These are phyloP conservation scores for Psilocybe cyanescens DNA, from an alignment of 768 basidiomycete species.

Conservation along the genomic window DNA sequence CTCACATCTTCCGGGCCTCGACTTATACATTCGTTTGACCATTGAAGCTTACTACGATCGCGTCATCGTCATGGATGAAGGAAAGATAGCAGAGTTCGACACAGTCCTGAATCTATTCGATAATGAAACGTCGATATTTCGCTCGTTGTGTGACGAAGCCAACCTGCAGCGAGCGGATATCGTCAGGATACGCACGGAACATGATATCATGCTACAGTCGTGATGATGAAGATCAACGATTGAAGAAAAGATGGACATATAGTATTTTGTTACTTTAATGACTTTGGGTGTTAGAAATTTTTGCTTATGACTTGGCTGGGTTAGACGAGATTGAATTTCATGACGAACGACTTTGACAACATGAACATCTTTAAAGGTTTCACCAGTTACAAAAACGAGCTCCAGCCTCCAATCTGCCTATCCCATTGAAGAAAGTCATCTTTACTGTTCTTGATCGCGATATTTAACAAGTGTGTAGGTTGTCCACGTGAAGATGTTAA, in stretches of 20 bases:
- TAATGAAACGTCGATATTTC: slow-evolving; percentile 66
- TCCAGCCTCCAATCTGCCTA: too few species aligned
- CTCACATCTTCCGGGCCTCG: too few species aligned
- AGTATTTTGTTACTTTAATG: background rate
- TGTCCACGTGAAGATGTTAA: too few species aligned
- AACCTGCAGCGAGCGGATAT: slow-evolving; percentile 61
- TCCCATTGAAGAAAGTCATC: too few species aligned
- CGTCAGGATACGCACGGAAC: slow-evolving; percentile 48
- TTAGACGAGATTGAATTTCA: too few species aligned
- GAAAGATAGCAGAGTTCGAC: slow-evolving; percentile 73
- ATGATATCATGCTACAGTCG: slow-evolving; percentile 21
- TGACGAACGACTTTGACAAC: too few species aligned
- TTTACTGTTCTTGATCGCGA: too few species aligned
- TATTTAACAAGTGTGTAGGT: too few species aligned
- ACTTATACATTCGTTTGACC: background rate
- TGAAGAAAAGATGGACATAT: background rate
- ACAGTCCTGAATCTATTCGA: slow-evolving; percentile 71
- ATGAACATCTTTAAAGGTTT: too few species aligned
- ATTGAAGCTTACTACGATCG: slow-evolving; percentile 63
- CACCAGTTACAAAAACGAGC: too few species aligned
- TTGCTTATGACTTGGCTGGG: too few species aligned
- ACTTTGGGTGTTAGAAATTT: too few species aligned
- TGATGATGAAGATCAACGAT: background rate
- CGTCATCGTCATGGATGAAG: slow-evolving; percentile 76
- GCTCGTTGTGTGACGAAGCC: slow-evolving; percentile 71